A percentile compares a stretch with the other conserved stretches of the same genome.
These are phyloP conservation scores for Lentinula sp. DNA, from an alignment of 768 basidiomycete genomes.

Conservation along the genomic window DNA sequence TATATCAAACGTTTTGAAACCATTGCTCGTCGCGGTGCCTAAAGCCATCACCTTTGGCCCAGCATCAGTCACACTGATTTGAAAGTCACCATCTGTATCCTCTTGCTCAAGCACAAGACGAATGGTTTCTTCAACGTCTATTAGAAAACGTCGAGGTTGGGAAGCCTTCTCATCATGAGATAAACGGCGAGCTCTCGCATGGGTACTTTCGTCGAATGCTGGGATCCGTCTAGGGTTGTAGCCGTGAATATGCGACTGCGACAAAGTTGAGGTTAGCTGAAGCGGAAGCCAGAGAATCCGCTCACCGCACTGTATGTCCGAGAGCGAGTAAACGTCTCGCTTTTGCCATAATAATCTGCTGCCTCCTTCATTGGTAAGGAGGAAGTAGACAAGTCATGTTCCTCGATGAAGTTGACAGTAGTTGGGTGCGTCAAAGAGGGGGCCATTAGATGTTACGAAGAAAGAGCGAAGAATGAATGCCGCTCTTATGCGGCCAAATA, in stretches of 20 bases:
- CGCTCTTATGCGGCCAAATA: not conserved
- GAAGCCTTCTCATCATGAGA: conserved; percentile 90
- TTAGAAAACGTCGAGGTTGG: conserved; percentile 83
- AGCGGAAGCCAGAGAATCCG: conserved; percentile 13
- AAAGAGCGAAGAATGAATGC: not conserved
- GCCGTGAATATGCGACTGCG: conserved; percentile 64
- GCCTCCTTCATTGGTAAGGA: conserved; percentile 46
- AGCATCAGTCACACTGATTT: conserved; percentile 93
- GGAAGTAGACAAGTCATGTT: conserved; percentile 34
- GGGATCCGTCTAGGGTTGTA: conserved; percentile 68
- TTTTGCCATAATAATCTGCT: conserved; percentile 76
- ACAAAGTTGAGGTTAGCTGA: conserved; percentile 7
- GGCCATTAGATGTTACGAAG: conserved; percentile 40
- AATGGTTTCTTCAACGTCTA: conserved; percentile 98
- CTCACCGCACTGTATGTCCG: conserved; percentile 86
- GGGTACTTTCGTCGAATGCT: conserved; percentile 73
- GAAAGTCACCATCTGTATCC: conserved; percentile 95
- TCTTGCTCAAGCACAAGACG: conserved; percentile 95
- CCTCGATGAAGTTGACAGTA: conserved; percentile 62
- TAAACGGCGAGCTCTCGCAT: conserved; percentile 69
- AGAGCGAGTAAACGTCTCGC: conserved; percentile 72
- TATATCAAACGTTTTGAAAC: conserved; percentile 96
- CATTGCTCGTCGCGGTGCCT: conserved; percentile 95
- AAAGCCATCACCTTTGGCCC: conserved; percentile 95
- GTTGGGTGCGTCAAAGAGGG: conserved; percentile 61